Evolutionary conservation across 176 grass and related monocot species (phyloP), one percentile per base, ranked within the genome.

Genomic region (Themeda triandra): DNA sequence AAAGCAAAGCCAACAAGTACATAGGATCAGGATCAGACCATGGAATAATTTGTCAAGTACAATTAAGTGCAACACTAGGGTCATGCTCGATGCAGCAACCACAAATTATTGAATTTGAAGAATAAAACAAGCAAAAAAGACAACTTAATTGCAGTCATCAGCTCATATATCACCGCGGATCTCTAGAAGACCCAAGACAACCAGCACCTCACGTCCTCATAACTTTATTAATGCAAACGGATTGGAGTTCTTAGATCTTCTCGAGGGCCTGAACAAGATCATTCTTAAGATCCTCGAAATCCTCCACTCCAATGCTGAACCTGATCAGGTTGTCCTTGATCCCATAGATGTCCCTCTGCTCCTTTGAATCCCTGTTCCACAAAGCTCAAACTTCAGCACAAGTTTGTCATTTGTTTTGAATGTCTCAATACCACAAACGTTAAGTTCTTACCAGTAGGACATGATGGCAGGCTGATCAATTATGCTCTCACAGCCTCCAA

Each of bases 241-340:
- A 80, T 42, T 30, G n/a, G n/a, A 78, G 37, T 9, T 66, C 67
- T 88, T 92, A 99, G 70, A 99, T 89, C 72, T 91, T 95, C 23
- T 88, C 79, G 5, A 99, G 86, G 70, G 96, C 93, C 74, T 99
- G 96, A 81, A 92, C 64, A 76, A 99, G 77, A 75, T 99, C 96
- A 35, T 89, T 92, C 84, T 99, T 94, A 72, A 99, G 78, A 71
- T 99, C 96, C 73, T 92, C 91, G 14, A 96, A 99, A 76, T 89
- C 96, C 75, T 99, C 96, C 45, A 99, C 91, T 29, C 96, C 96
- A 46, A 96, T 86, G 88, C 96, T 99, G 93, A 99, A 96, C 86
- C 96, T 94, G 65, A 99, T 92, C 39, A 99, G 83, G 67, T 99
- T 99, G 90, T 96, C 96, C 88, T 96, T 96, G 84, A 99, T 99